Evolutionary conservation across 2,329 filamentous ascomycete genomes (phyloP), one percentile per base, ranked within the genome.

Genomic region (Apiospora saccharicola): DNA sequence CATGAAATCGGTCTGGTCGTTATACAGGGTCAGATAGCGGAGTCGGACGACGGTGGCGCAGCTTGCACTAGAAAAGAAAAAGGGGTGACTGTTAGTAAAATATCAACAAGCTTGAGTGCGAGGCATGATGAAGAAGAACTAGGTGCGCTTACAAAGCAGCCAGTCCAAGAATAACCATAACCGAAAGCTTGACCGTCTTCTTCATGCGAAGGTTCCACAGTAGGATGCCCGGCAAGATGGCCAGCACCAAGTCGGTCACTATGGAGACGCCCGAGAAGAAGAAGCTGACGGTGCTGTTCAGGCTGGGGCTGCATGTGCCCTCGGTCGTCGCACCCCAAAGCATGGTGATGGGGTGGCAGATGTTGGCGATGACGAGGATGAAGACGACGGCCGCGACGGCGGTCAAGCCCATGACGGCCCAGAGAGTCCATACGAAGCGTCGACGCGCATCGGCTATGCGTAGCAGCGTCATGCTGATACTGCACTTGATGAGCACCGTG

Each of bases 161-260:
- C 46, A 86, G 76, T 0, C 78, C 81, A 77, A 86, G 83, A 47
- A 86, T 81, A 0, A 84, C 75, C 44, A 81, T 79, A 2, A 86
- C 83, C 0, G 84, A 85, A n/a, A 84, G 75, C 74, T 86, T 86
- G 34, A 83, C 81, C n/a, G 80, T 79, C 26, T 77, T 76, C 72
- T 85, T 83, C 75, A 86, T 82, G 46, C 85, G 82, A 37, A 85
- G 81, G 22, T 84, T 80, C 75, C 80, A 81, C 67, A 86, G 76
- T 34, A 85, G 74, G 46, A 81, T 77, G 6, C 81, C 79, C 1
- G 85, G 84, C 8, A 86, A 80, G 22, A 82, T 76, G 34, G 80
- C 80, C 53, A 83, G 77, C 69, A 78, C 72, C 74, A 77, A 78
- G 74, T 83, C 80, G 2, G 81, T 83, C 14, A 79, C 19, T 34